Evolutionary conservation across 441 rosid species (phyloP).

Genomic region (Geranium incanum): DNA sequence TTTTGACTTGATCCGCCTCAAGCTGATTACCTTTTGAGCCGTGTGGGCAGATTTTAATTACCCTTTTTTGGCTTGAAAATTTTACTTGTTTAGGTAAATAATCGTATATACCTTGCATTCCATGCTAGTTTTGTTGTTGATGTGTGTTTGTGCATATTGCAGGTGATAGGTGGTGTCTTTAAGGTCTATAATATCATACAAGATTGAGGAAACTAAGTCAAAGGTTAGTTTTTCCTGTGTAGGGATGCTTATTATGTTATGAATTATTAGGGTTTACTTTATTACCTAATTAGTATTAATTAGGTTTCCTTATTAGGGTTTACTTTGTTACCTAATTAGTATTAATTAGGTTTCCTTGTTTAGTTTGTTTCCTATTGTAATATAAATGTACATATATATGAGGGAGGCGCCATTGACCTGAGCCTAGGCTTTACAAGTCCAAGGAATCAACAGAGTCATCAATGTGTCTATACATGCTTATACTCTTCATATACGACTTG

Average conservation of each 20-base stretch:
- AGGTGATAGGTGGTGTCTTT: slow-evolving; percentile 2
- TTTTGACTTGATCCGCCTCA: slow-evolving; percentile 21
- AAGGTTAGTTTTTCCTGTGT: slow-evolving; percentile 20
- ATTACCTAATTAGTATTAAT: too few relatives aligned
- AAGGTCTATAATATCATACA: background rate
- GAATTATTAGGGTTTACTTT: too few relatives aligned
- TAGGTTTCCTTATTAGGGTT: too few relatives aligned
- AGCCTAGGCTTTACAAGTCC: background rate
- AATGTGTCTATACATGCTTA: too few relatives aligned
- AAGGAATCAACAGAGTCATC: background rate
- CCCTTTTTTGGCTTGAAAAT: slow-evolving; percentile 25
- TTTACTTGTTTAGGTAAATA: slow-evolving; percentile 4
- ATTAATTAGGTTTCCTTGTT: too few relatives aligned
- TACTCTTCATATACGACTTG: background rate
- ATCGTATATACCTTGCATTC: background rate
- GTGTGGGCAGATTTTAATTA: slow-evolving; percentile 19
- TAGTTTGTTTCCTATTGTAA: too few relatives aligned
- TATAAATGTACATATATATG: too few relatives aligned
- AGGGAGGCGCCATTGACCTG: background rate
- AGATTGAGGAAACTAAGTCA: slow-evolving; percentile 27
- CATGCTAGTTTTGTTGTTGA: slow-evolving; percentile 6
- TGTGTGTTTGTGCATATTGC: slow-evolving; percentile 9
- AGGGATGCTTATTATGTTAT: too few relatives aligned
- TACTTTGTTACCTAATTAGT: too few relatives aligned
- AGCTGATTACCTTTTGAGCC: slow-evolving; percentile 26